phyloP scores from a whole-genome alignment of 139 green algal species.

The Micromonas commoda region DNA sequence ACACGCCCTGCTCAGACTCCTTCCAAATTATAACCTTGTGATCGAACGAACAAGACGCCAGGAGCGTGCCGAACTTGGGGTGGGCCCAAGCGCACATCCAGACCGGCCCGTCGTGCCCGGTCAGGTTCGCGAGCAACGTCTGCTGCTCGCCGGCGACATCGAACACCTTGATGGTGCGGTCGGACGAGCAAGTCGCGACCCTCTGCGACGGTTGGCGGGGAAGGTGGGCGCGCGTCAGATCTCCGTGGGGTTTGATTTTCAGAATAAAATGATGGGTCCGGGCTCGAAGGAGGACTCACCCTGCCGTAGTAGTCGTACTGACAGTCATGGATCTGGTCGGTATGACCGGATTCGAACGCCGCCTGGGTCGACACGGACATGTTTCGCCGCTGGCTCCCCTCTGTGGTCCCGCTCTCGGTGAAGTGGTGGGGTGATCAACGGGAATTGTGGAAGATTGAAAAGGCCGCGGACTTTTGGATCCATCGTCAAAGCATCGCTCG shows the following conservation, averaged over 20 bases:
- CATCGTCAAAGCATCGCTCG: too few species aligned
- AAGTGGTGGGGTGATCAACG: too few species aligned
- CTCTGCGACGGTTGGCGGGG: background rate
- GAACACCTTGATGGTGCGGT: slow-evolving; percentile 85
- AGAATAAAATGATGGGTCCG: too few species aligned
- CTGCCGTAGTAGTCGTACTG: slow-evolving; percentile 97
- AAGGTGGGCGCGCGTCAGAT: background rate
- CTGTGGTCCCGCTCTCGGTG: too few species aligned
- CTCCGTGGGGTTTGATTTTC: too few species aligned
- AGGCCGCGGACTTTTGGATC: too few species aligned
- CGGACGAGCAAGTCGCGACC: slow-evolving; percentile 84
- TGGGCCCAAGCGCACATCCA: slow-evolving; percentile 87
- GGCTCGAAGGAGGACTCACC: slow-evolving; percentile 35
- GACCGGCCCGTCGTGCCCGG: slow-evolving; percentile 88
- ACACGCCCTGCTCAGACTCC: slow-evolving; percentile 65
- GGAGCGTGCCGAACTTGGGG: slow-evolving; percentile 84
- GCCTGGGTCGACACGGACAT: background rate
- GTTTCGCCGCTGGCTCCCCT: too few species aligned
- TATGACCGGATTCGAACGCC: slow-evolving; percentile 74
- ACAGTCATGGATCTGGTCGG: slow-evolving; percentile 80
- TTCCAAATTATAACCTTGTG: slow-evolving; percentile 89
- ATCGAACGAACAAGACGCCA: slow-evolving; percentile 90
- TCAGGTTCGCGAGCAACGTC: slow-evolving; percentile 38
- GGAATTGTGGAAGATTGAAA: too few species aligned
- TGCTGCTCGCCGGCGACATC: slow-evolving; percentile 49